These are phyloP conservation scores for Arthrinium puccinioides DNA, from an alignment of 2,329 filamentous ascomycete species.

Conservation along the genomic window DNA sequence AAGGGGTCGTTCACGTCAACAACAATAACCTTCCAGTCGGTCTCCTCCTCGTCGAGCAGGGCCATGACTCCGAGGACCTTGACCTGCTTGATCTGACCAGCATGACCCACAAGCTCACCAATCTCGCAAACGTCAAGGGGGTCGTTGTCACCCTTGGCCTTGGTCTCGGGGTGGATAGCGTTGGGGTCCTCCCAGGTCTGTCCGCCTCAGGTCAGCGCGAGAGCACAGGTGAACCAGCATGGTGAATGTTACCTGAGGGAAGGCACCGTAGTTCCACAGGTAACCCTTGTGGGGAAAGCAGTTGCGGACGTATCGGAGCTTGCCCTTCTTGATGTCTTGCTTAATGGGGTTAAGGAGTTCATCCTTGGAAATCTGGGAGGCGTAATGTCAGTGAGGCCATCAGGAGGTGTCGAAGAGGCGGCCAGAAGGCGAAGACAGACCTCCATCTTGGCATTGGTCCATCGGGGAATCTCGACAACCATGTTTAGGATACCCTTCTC, in stretches of 20 bases:
- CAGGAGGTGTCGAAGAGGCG: constrained; percentile 7
- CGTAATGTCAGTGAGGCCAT: constrained; percentile 1
- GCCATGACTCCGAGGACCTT: constrained; percentile 99
- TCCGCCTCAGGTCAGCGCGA: constrained; percentile 6
- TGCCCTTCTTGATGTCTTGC: constrained; percentile 99
- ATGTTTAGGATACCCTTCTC: constrained; percentile 97
- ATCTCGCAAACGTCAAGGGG: constrained; percentile 99
- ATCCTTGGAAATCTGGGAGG: constrained; percentile 86
- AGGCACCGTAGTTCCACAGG: constrained; percentile 99
- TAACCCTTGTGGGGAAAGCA: constrained; percentile 99
- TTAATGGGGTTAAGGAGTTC: constrained; percentile 98
- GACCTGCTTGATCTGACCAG: constrained; percentile 98
- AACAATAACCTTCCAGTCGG: constrained; percentile 99
- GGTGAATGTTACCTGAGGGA: constrained; percentile 68
- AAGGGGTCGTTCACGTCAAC: constrained; percentile 98
- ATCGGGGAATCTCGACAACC: constrained; percentile 98
- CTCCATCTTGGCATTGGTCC: constrained; percentile 99
- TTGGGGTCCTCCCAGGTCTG: constrained; percentile 99
- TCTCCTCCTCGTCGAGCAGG: constrained; percentile 98
- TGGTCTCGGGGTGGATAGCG: constrained; percentile 92
- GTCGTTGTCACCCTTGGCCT: constrained; percentile 98
- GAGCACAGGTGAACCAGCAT: constrained; percentile 3
- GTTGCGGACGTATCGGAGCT: constrained; percentile 98
- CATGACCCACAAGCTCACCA: constrained; percentile 92
- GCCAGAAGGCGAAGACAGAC: constrained; percentile 43